Base-by-base conservation (phyloP, 2,329 filamentous ascomycete genomes). In the Colletotrichum sp. region DNA sequence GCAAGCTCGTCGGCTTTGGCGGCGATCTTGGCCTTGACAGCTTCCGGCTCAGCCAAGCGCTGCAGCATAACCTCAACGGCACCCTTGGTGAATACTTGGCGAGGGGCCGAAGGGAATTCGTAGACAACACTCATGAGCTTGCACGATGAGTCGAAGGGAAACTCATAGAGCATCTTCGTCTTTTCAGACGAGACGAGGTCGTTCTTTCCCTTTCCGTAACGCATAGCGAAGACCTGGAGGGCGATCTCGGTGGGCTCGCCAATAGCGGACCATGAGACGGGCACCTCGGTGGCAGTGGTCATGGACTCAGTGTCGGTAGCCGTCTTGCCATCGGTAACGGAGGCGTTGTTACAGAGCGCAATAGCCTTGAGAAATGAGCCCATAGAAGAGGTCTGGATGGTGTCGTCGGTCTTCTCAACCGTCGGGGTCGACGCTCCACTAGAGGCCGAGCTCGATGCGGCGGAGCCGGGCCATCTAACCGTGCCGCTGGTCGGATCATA, bases 41-140 rank as follows among this genome's bases (percentile, higher is more conserved):
- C 85, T 16, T 90, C 87, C 0, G 87, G 82, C 66, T 88, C 86
- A 15, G 88, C 82, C 30, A 91, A 83, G 12, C 90, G 85, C 3
- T 90, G 89, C 30, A 92, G 80, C 60, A 92, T 84, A n/a, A 89
- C 86, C 81, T 92, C 91, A 21, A 90, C 85, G 1, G 91, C 91
- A 55, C 91, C 91, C 80, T 92, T 92, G 80, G 89, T 89, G 77
- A 90, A 92, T 21, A 91, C 87, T 15, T 85, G 83, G 63, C 81
- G 81, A 13, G 76, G 65, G 13, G 82, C 81, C 13, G 82, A 80
- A 3, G 81, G 82, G 59, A 80, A 82, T 9, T 83, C 82, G 59
- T 93, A 94, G 32, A 95, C 89, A 65, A 95, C 93, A 49, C 92
- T 93, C 93, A 95, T 95, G 75, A 93, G 90, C 85, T 95, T 95